A percentile compares a stretch with the other conserved stretches of the same genome.
Conservation (phyloP, 2,329 filamentous ascomycete species). For the Fusarium sp. region DNA sequence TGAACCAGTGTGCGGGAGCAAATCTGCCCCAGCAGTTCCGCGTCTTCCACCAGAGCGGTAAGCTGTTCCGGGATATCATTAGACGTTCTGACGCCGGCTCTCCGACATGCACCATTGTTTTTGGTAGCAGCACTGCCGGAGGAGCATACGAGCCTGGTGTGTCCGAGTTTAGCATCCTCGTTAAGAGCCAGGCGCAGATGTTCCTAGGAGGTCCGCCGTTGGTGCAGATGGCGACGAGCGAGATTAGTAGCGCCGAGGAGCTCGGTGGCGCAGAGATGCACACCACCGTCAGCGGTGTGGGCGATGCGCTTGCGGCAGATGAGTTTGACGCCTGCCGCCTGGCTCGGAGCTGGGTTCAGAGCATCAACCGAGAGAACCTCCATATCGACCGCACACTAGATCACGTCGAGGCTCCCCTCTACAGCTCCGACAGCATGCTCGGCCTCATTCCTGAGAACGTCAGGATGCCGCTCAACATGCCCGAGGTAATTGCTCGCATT, state of each 20-base stretch:
- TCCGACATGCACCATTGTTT: constrained; percentile 54
- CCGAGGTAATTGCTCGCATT: not conserved
- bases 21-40: constrained; percentile 54
- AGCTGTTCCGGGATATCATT: constrained; percentile 50
- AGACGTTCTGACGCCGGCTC: constrained; percentile 37
- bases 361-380: not conserved
- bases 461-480: not conserved
- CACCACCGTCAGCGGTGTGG: constrained; percentile 51
- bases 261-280: constrained; percentile 54
- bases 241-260: constrained; percentile 52
- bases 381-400: not conserved
- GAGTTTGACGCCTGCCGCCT: constrained; percentile 39
- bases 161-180: constrained; percentile 51
- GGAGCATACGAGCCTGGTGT: constrained; percentile 37
- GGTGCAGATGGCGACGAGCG: constrained; percentile 57
- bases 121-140: constrained; percentile 50
- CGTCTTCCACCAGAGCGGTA: constrained; percentile 48
- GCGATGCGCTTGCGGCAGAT: constrained; percentile 54
- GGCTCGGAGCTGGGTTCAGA: not conserved
- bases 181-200: constrained; percentile 52
- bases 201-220: constrained; percentile 55
- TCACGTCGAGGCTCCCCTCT: not conserved
- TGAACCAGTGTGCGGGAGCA: not conserved
- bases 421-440: not conserved
- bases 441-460: not conserved